These are phyloP conservation scores for Immersiella caudata DNA, from an alignment of 495 filamentous ascomycete species.

Conservation along the genomic window DNA sequence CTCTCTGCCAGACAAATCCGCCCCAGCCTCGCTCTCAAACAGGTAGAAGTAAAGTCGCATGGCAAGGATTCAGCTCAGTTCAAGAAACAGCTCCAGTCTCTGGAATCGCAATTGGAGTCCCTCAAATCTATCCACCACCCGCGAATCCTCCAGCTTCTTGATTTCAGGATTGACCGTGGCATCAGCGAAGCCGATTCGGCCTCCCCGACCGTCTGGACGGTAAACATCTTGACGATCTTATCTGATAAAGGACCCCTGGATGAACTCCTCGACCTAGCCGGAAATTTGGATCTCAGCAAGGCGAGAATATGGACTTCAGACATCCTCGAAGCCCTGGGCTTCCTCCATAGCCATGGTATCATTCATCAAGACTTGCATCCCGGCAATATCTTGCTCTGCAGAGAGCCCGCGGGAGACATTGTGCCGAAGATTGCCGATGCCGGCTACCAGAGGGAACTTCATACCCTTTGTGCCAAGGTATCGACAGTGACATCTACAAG, in stretches of 20 bases:
- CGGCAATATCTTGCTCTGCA: slow-evolving; percentile 72
- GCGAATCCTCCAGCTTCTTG: slow-evolving; percentile 76
- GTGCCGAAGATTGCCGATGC: slow-evolving; percentile 70
- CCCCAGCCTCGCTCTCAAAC: slow-evolving; percentile 71
- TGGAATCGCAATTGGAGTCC: slow-evolving; percentile 70
- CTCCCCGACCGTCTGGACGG: slow-evolving; percentile 61
- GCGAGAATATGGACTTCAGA: slow-evolving; percentile 85
- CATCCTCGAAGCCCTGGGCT: slow-evolving; percentile 87
- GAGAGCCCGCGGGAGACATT: slow-evolving; percentile 58
- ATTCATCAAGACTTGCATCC: slow-evolving; percentile 79
- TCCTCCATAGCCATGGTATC: slow-evolving; percentile 78
- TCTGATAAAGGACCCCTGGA: slow-evolving; percentile 80
- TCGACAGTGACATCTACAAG: slow-evolving; percentile 50
- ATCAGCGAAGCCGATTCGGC: slow-evolving; percentile 43
- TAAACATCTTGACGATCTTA: slow-evolving; percentile 77
- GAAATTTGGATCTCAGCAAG: slow-evolving; percentile 68
- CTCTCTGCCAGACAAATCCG: slow-evolving; percentile 53
- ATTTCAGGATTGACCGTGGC: slow-evolving; percentile 71
- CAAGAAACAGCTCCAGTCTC: slow-evolving; percentile 67
- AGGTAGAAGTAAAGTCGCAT: slow-evolving; percentile 58
- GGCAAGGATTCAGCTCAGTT: slow-evolving; percentile 57
- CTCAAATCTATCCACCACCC: slow-evolving; percentile 74
- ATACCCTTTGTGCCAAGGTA: slow-evolving; percentile 56
- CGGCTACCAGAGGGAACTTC: slow-evolving; percentile 65
- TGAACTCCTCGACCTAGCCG: slow-evolving; percentile 77